A percentile compares a stretch with the other conserved stretches of the same genome.
phyloP scores from a whole-genome alignment of 768 basidiomycete genomes.

The Mycena filopes region DNA sequence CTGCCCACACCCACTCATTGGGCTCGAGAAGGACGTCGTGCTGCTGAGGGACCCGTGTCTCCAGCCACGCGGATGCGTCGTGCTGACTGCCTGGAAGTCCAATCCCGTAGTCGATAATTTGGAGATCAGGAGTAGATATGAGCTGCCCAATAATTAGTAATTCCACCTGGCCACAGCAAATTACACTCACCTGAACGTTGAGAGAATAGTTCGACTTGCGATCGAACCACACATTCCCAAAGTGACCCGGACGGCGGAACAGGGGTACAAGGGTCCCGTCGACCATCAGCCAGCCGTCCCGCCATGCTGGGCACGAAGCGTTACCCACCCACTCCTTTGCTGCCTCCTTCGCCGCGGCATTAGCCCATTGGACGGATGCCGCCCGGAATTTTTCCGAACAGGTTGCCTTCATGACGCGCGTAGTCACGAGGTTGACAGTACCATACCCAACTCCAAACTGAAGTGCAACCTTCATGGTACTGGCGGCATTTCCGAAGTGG shows the following conservation, averaged over 20 bases:
- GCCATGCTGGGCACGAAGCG: slow-evolving; percentile 46
- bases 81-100: slow-evolving; percentile 46
- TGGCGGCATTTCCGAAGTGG: slow-evolving; percentile 50
- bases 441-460: slow-evolving; percentile 51
- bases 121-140: slow-evolving; percentile 33
- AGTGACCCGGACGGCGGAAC: slow-evolving; percentile 41
- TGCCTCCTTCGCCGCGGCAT: slow-evolving; percentile 47
- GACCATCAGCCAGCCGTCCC: slow-evolving; percentile 47
- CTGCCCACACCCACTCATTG: slow-evolving; percentile 43
- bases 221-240: slow-evolving; percentile 50
- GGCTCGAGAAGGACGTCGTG: slow-evolving; percentile 31
- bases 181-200: slow-evolving; percentile 43
- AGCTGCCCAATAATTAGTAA: slow-evolving; percentile 25
- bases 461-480: slow-evolving; percentile 41
- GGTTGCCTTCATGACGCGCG: slow-evolving; percentile 44
- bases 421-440: slow-evolving; percentile 40
- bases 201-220: slow-evolving; percentile 50
- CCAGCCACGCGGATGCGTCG: slow-evolving; percentile 44
- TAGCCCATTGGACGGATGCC: slow-evolving; percentile 34
- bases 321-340: slow-evolving; percentile 51
- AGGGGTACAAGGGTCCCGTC: slow-evolving; percentile 54
- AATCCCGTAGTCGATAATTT: slow-evolving; percentile 43
- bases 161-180: neutral
- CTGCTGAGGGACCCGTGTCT: slow-evolving; percentile 38
- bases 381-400: slow-evolving; percentile 37